These are phyloP conservation scores for Entomortierella lignicola DNA, from an alignment of 192 early-diverging fungal genomes.

Conservation along the genomic window DNA sequence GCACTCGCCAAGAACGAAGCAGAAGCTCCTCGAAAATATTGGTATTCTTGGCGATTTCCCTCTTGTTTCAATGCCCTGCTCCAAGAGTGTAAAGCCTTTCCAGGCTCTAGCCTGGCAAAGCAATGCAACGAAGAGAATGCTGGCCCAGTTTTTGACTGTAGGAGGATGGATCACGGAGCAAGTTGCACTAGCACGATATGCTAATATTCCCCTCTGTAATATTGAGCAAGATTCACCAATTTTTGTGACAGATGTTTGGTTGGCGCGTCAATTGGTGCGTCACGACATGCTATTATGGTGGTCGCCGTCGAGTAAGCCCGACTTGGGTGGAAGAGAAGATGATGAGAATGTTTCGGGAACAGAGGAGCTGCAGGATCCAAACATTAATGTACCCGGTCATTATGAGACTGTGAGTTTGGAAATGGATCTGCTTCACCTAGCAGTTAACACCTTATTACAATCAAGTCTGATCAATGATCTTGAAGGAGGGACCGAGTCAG, in stretches of 20 bases:
- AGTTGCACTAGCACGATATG: constrained; percentile 79
- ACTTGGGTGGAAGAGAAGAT: constrained; percentile 87
- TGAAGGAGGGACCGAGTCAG: constrained; percentile 66
- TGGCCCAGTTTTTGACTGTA: constrained; percentile 80
- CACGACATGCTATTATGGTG: constrained; percentile 92
- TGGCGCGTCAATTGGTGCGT: constrained; percentile 83
- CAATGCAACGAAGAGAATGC: constrained; percentile 74
- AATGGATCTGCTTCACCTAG: constrained; percentile 82
- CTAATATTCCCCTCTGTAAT: constrained; percentile 92
- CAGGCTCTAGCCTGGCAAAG: constrained; percentile 90
- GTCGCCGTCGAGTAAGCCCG: constrained; percentile 81
- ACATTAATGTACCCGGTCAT: constrained; percentile 80
- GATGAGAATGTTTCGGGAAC: constrained; percentile 75
- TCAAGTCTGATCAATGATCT: constrained; percentile 81
- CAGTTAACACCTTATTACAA: constrained; percentile 86
- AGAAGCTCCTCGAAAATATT: constrained; percentile 62
- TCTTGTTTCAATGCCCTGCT: constrained; percentile 71
- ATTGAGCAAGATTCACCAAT: constrained; percentile 84
- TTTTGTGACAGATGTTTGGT: constrained; percentile 85
- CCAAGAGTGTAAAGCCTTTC: constrained; percentile 77
- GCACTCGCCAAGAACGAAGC: constrained; percentile 69
- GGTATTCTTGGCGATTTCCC: constrained; percentile 77
- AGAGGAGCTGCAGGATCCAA: constrained; percentile 70
- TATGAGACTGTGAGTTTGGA: constrained; percentile 89
- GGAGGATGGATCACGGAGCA: constrained; percentile 80